These are phyloP conservation scores for Fragaria iinumae DNA, from an alignment of 306 rosid genomes.

Conservation along the genomic window DNA sequence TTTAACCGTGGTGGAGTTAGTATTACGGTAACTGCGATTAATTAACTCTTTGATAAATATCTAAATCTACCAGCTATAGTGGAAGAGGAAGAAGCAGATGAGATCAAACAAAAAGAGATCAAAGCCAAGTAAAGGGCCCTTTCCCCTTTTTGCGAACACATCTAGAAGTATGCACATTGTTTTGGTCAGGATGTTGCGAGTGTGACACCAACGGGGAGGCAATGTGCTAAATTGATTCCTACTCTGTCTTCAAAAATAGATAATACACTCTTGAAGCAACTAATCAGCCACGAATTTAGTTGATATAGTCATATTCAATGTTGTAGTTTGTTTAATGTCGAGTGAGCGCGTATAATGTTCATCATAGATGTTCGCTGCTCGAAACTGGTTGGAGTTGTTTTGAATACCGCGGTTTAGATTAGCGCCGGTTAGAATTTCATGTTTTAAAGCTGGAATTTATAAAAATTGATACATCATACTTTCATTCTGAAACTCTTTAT, in stretches of 20 bases:
- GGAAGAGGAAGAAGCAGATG: background rate
- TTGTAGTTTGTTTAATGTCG: background rate
- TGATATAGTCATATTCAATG: background rate
- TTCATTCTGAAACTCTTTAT: too few relatives aligned
- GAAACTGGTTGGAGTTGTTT: too few relatives aligned
- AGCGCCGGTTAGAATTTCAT: too few relatives aligned
- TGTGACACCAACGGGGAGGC: background rate
- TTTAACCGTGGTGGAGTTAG: slow-evolving; percentile 45
- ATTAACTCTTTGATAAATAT: slow-evolving; percentile 20
- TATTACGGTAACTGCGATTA: slow-evolving; percentile 19
- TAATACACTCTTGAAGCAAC: background rate
- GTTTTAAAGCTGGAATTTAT: too few relatives aligned
- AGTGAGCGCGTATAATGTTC: too few relatives aligned
- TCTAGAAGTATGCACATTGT: too few relatives aligned
- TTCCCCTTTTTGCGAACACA: background rate
- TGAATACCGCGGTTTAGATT: too few relatives aligned
- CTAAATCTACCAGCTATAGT: background rate
- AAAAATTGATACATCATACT: too few relatives aligned
- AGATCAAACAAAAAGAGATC: background rate
- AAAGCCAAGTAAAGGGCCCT: background rate
- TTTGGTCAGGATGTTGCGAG: background rate
- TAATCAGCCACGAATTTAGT: background rate
- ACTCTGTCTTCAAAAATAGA: background rate
- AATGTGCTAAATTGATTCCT: background rate
- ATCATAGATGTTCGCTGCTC: too few relatives aligned